Percentiles rank a stretch among this genome's conserved stretches.
Conservation (phyloP, 257 asterid genomes). For the Coffea canephora region DNA sequence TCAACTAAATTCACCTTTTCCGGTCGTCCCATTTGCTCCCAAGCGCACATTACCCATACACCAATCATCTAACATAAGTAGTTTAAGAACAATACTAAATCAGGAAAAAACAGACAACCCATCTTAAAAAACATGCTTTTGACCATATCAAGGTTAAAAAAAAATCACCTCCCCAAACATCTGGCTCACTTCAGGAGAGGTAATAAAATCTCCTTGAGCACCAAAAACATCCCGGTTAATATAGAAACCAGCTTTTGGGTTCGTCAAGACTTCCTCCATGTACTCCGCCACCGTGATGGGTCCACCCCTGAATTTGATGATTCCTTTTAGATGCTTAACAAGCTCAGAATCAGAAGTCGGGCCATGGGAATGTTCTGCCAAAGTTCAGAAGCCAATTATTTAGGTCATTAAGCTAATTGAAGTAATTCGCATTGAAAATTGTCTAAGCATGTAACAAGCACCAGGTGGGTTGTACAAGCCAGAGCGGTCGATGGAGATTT, state of each 20-base stretch:
- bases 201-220: constrained; percentile 84
- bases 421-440: not conserved
- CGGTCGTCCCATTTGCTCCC: constrained; percentile 99
- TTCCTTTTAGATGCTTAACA: constrained; percentile 77
- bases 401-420: not conserved
- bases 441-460: constrained; percentile 11
- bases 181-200: constrained; percentile 99
- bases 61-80: constrained; percentile 66
- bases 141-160: not conserved
- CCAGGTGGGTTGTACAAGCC: constrained; percentile 67
- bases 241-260: constrained; percentile 85
- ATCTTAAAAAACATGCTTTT: not conserved
- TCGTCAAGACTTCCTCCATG: constrained; percentile 96
- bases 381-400: not conserved
- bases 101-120: constrained; percentile 8
- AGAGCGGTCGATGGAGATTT: constrained; percentile 84
- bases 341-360: constrained; percentile 65
- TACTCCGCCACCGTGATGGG: constrained; percentile 96
- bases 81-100: constrained; percentile 11
- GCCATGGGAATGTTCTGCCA: constrained; percentile 79
- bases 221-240: constrained; percentile 96
- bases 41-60: constrained; percentile 95
- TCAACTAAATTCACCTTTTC: constrained; percentile 74
- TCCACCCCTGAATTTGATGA: constrained; percentile 97
- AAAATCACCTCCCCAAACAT: constrained; percentile 92